These are phyloP conservation scores for Malus hybrid DNA, from an alignment of 331 rosid species.

Conservation along the genomic window DNA sequence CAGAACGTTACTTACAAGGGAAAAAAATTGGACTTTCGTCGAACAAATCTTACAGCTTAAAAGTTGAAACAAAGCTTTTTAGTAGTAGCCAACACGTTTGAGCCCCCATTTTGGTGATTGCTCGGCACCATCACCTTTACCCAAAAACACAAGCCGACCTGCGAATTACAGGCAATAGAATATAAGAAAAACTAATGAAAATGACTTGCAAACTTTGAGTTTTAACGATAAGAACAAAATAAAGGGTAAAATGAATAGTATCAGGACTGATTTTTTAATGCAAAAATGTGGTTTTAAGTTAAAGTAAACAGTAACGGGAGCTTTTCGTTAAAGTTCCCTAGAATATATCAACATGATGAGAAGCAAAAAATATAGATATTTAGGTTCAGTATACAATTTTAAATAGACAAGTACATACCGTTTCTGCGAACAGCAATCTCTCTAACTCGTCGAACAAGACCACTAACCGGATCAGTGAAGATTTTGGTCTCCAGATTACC, in stretches of 20 bases:
- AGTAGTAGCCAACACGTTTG: conserved; percentile 61
- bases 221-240: too few species aligned
- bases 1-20: background rate
- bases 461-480: conserved; percentile 54
- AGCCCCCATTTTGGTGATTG: conserved; percentile 24
- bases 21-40: background rate
- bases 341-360: background rate
- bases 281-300: too few species aligned
- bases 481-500: conserved; percentile 84
- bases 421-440: conserved; percentile 69
- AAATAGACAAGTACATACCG: conserved; percentile 26
- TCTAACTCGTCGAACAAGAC: conserved; percentile 72
- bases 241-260: too few species aligned
- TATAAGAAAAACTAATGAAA: too few species aligned
- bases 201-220: too few species aligned
- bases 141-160: conserved; percentile 71
- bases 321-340: too few species aligned
- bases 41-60: background rate
- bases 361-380: background rate
- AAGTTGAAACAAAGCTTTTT: background rate
- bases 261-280: too few species aligned
- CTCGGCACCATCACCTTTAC: conserved; percentile 37
- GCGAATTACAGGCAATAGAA: conserved; percentile 9
- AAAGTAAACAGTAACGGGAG: too few species aligned
- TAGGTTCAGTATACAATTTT: background rate